These are phyloP conservation scores for Ceratocystis alfenasii DNA, from an alignment of 2,329 filamentous ascomycete genomes.

Conservation along the genomic window DNA sequence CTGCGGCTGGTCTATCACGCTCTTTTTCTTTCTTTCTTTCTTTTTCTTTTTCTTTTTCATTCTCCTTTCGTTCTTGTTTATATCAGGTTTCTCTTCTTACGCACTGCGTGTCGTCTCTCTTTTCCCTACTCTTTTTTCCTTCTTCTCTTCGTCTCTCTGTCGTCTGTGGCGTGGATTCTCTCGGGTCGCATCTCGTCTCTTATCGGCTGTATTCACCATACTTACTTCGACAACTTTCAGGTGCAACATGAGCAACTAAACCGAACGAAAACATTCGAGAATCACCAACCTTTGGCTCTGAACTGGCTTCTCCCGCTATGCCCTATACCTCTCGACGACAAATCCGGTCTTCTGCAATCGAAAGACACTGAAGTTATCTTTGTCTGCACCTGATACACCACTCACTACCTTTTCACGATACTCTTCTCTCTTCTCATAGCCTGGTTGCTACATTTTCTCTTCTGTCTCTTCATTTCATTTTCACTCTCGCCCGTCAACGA, in stretches of 20 bases:
- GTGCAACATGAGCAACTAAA: neutral
- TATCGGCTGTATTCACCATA: neutral
- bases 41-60: slow-evolving; percentile 7
- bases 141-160: slow-evolving; percentile 1
- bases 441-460: slow-evolving; percentile 16
- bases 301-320: neutral
- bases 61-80: neutral
- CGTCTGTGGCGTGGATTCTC: slow-evolving; percentile 4
- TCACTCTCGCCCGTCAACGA: neutral
- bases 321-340: neutral
- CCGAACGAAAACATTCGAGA: neutral
- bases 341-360: neutral
- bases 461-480: neutral
- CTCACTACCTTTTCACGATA: neutral
- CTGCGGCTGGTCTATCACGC: neutral
- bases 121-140: neutral
- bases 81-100: slow-evolving; percentile 3
- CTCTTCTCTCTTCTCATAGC: slow-evolving; percentile 9
- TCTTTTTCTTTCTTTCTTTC: slow-evolving; percentile 3
- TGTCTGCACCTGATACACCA: neutral
- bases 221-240: slow-evolving; percentile 10
- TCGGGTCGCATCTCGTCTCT: neutral
- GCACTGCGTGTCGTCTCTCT: neutral
- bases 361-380: neutral
- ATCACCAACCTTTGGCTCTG: neutral